Evolutionary conservation across 148 eudicot genomes (phyloP).

Genomic region (Heliosperma pusillum): DNA sequence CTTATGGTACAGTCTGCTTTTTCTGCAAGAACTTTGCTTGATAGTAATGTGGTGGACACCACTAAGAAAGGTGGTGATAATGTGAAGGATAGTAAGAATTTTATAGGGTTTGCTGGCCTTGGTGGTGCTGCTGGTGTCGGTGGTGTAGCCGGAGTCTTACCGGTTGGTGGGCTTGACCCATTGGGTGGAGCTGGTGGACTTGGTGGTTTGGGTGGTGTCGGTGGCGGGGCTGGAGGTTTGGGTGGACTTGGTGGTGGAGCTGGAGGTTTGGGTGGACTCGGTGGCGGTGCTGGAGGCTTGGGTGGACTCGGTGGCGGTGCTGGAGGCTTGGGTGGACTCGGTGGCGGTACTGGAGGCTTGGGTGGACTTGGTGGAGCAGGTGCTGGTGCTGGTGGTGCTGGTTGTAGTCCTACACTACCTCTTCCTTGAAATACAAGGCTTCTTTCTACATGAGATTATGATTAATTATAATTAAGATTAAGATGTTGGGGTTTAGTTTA

Average conservation of each 20-base stretch:
- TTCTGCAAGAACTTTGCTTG: constrained; percentile 11
- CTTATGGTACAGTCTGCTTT: constrained; percentile 18
- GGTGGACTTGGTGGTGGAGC: background rate
- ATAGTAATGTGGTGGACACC: constrained; percentile 1
- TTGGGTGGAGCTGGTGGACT: constrained; percentile 16
- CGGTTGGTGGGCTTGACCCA: constrained; percentile 10
- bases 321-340: constrained; percentile 3
- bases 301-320: background rate
- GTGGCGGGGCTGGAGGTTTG: no score
- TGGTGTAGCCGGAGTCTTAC: background rate
- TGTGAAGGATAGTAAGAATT: constrained; percentile 11
- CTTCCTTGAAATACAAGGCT: constrained; percentile 12
- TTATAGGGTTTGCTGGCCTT: constrained; percentile 2
- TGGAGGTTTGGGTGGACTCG: no score
- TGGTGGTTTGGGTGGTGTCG: constrained; percentile 7
- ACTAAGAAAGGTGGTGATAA: background rate
- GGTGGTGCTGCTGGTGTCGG: constrained; percentile 19
- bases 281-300: no score
- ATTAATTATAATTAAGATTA: no score
- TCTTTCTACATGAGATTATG: background rate
- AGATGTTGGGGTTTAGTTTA: background rate
- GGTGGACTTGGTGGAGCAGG: constrained; percentile 6
- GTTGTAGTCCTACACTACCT: constrained; percentile 9
- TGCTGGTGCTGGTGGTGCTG: constrained; percentile 18
- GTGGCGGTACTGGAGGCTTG: background rate